Evolutionary conservation across 176 grass and related monocot species (phyloP).

Genomic region (Paspalum vaginatum): DNA sequence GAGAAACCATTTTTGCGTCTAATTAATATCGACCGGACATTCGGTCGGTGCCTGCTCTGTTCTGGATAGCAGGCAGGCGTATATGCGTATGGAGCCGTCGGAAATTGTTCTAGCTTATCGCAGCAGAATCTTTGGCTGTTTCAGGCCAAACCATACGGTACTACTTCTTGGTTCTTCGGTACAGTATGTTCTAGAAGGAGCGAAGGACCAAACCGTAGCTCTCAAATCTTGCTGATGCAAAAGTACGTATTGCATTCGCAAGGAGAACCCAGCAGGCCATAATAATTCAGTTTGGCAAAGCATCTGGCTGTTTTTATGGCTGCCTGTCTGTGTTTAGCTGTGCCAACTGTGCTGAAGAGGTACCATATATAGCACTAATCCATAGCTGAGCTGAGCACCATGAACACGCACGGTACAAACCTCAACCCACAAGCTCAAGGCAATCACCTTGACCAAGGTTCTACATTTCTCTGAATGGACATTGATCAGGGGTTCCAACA

Average conservation of each 20-base stretch:
- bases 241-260: too few species aligned
- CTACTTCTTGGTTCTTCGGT: not conserved
- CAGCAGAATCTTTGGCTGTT: constrained; percentile 20
- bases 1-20: constrained; percentile 5
- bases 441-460: too few species aligned
- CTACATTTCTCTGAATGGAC: too few species aligned
- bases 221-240: not conserved
- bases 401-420: too few species aligned
- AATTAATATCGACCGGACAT: not conserved
- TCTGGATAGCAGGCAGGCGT: not conserved
- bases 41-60: not conserved
- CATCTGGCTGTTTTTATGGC: too few species aligned
- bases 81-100: not conserved
- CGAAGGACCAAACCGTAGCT: not conserved
- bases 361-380: too few species aligned
- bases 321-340: too few species aligned
- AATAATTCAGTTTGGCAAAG: too few species aligned
- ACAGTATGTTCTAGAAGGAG: not conserved
- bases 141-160: constrained; percentile 29
- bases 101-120: constrained; percentile 43
- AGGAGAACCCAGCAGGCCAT: too few species aligned
- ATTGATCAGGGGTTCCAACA: too few species aligned
- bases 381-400: too few species aligned
- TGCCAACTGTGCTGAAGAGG: not conserved
- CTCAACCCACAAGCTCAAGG: too few species aligned